phyloP scores from a whole-genome alignment of 2,329 filamentous ascomycete species.

The Lasiodiplodia gonubiensis region DNA sequence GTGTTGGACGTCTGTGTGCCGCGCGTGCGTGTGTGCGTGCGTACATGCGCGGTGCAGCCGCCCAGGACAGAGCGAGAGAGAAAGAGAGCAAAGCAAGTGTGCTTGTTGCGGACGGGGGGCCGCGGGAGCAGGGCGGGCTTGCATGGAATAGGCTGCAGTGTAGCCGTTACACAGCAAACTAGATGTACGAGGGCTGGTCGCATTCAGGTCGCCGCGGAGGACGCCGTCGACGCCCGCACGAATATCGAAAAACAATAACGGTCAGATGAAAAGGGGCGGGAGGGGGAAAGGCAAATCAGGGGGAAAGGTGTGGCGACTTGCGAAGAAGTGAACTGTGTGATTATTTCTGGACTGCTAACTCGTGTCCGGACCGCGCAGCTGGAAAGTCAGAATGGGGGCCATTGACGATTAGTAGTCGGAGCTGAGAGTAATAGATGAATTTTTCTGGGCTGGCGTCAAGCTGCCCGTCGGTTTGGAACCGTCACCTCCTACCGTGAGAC shows the following conservation, averaged over 20 bases:
- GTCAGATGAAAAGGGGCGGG: neutral
- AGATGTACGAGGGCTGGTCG: conserved; percentile 2
- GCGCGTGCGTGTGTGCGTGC: neutral
- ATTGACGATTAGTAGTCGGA: neutral
- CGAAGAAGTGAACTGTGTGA: neutral
- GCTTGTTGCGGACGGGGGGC: neutral
- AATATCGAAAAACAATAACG: conserved; percentile 2
- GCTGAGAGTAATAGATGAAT: neutral
- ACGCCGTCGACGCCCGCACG: neutral
- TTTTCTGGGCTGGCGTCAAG: neutral
- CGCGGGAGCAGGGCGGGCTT: neutral
- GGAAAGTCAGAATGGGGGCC: neutral
- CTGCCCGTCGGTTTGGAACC: neutral
- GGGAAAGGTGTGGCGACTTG: neutral
- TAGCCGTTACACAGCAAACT: conserved; percentile 5
- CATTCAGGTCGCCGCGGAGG: conserved; percentile 13
- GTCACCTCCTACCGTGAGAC: neutral
- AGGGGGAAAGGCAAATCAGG: too few species aligned
- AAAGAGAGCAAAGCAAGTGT: neutral
- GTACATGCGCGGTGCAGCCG: conserved; percentile 1
- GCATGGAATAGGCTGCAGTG: conserved; percentile 12
- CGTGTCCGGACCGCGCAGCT: neutral
- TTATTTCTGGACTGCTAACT: neutral
- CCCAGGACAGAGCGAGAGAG: neutral
- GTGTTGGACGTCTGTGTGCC: neutral